phyloP scores from a whole-genome alignment of 1,139 yeast genomes.

The Magnusiomyces suaveolens region DNA sequence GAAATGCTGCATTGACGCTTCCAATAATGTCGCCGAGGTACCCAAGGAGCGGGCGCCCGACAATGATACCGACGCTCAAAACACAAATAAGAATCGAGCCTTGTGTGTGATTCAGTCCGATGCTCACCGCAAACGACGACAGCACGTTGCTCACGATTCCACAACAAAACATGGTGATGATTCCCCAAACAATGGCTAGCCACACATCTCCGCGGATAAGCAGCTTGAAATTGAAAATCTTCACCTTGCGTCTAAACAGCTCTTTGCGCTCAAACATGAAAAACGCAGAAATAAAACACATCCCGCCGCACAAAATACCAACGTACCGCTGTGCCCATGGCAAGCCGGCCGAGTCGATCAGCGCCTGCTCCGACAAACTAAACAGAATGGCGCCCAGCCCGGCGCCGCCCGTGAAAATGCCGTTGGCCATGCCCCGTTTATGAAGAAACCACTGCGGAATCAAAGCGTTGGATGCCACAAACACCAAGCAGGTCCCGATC shows the following conservation, averaged over 20 bases:
- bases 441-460: constrained; percentile 55
- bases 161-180: constrained; percentile 47
- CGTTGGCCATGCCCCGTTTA: constrained; percentile 48
- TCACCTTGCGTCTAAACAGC: constrained; percentile 20
- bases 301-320: constrained; percentile 38
- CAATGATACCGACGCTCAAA: constrained; percentile 51
- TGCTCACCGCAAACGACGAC: constrained; percentile 50
- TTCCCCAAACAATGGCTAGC: constrained; percentile 44
- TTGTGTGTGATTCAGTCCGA: constrained; percentile 47
- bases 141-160: constrained; percentile 50
- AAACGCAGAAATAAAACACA: constrained; percentile 32
- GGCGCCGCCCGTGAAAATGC: constrained; percentile 29
- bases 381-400: constrained; percentile 34
- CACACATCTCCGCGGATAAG: constrained; percentile 35
- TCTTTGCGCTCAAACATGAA: constrained; percentile 32
- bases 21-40: constrained; percentile 49
- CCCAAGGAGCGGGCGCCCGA: constrained; percentile 63
- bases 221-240: constrained; percentile 19
- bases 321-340: constrained; percentile 63
- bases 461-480: constrained; percentile 48
- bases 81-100: constrained; percentile 54
- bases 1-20: constrained; percentile 42
- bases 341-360: constrained; percentile 42
- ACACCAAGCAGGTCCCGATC: constrained; percentile 48
- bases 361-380: constrained; percentile 34